These are phyloP conservation scores for Yarrowia hollandica DNA, from an alignment of 805 yeast species.

Conservation along the genomic window DNA sequence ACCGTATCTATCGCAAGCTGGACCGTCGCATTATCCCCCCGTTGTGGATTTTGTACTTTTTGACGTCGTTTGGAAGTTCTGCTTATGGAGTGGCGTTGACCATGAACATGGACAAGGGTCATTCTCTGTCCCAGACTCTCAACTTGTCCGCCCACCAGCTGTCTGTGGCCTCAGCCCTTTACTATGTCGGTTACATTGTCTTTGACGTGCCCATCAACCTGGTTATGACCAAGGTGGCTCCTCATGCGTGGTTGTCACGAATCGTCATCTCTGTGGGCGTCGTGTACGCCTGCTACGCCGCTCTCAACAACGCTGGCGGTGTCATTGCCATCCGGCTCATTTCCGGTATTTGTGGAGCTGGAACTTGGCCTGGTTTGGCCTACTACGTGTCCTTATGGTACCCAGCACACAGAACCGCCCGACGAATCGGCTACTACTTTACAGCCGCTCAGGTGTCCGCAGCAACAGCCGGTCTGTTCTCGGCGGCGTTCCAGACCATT, in stretches of 20 bases:
- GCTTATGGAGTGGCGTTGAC: constrained; percentile 79
- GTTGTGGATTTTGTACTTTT: constrained; percentile 73
- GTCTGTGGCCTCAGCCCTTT: constrained; percentile 75
- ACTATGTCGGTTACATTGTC: constrained; percentile 78
- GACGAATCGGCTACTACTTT: constrained; percentile 82
- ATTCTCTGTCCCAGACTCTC: constrained; percentile 58
- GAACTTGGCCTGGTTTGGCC: constrained; percentile 89
- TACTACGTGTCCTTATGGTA: constrained; percentile 84
- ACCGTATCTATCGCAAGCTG: constrained; percentile 52
- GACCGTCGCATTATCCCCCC: constrained; percentile 79
- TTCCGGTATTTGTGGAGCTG: constrained; percentile 77
- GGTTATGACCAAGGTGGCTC: constrained; percentile 77
- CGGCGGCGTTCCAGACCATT: constrained; percentile 86
- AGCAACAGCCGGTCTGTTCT: constrained; percentile 81
- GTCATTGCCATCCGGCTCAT: constrained; percentile 70
- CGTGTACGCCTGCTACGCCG: constrained; percentile 72
- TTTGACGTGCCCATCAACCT: constrained; percentile 89
- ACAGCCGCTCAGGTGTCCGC: constrained; percentile 93
- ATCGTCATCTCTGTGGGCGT: constrained; percentile 75
- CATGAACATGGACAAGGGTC: constrained; percentile 64
- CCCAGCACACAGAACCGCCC: constrained; percentile 72
- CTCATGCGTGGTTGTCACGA: constrained; percentile 82
- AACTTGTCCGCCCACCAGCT: constrained; percentile 55
- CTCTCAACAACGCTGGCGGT: constrained; percentile 57
- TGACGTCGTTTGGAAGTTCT: constrained; percentile 74